Evolutionary conservation across 1,139 yeast species (phyloP).

Genomic region (Taphrina pruni): DNA sequence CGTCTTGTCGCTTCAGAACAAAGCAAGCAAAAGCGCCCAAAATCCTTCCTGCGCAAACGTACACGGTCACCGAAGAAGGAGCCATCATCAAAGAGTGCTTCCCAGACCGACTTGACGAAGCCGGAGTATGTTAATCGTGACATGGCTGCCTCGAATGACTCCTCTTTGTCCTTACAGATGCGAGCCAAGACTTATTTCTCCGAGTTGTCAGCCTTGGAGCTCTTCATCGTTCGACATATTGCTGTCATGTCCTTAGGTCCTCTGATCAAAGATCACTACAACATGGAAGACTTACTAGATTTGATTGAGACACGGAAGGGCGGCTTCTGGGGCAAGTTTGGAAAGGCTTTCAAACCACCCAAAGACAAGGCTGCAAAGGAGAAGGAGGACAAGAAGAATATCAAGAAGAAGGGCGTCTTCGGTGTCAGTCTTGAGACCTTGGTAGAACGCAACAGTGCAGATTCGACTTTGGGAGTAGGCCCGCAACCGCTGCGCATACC

Average conservation of each 20-base stretch:
- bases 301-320: slow-evolving; percentile 59
- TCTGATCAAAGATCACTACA: slow-evolving; percentile 53
- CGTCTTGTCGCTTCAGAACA: slow-evolving; percentile 97
- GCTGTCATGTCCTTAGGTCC: slow-evolving; percentile 67
- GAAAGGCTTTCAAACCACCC: slow-evolving; percentile 53
- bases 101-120: slow-evolving; percentile 19
- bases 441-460: slow-evolving; percentile 79
- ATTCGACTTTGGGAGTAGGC: slow-evolving; percentile 85
- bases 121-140: slow-evolving; percentile 19
- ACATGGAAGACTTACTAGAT: slow-evolving; percentile 61
- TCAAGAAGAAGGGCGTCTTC: slow-evolving; percentile 60
- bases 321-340: slow-evolving; percentile 76
- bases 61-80: slow-evolving; percentile 30
- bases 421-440: slow-evolving; percentile 77
- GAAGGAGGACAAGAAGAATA: slow-evolving; percentile 51
- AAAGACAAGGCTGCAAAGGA: slow-evolving; percentile 46
- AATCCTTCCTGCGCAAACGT: slow-evolving; percentile 59
- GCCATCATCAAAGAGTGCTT: background rate
- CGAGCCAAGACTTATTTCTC: slow-evolving; percentile 63
- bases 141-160: slow-evolving; percentile 17
- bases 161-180: slow-evolving; percentile 34
- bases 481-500: slow-evolving; percentile 76
- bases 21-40: slow-evolving; percentile 88
- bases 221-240: slow-evolving; percentile 67
- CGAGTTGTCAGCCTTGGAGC: slow-evolving; percentile 68